Evolutionary conservation across 1,139 yeast species (phyloP).

Genomic region (Yamadazyma mexicana): DNA sequence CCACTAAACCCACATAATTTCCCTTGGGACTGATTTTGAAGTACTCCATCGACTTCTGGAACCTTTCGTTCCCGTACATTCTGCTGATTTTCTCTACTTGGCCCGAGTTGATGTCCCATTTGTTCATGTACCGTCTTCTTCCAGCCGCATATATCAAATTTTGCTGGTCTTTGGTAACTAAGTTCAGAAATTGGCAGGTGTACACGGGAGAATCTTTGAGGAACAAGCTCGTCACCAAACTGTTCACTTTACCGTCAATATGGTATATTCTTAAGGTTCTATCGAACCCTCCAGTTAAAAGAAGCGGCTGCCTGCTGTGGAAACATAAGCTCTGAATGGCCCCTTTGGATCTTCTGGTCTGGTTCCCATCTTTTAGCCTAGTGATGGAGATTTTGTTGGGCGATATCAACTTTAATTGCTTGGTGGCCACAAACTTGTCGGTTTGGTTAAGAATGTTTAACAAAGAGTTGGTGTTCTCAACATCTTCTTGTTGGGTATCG

Average conservation of each 20-base stretch:
- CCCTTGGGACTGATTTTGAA: conserved; percentile 76
- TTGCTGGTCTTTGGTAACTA: conserved; percentile 43
- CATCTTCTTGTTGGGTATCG: conserved; percentile 11
- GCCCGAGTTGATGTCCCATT: conserved; percentile 84
- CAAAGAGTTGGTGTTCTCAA: conserved; percentile 45
- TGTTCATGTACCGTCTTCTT: conserved; percentile 86
- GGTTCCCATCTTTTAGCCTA: conserved; percentile 84
- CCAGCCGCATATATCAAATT: conserved; percentile 77
- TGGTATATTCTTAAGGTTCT: conserved; percentile 83
- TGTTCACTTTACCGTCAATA: conserved; percentile 86
- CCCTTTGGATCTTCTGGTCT: conserved; percentile 63
- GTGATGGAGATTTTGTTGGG: conserved; percentile 71
- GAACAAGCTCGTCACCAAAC: conserved; percentile 78
- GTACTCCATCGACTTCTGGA: conserved; percentile 85
- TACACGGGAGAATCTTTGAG: conserved; percentile 79
- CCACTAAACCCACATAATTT: conserved; percentile 69
- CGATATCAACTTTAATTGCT: conserved; percentile 61
- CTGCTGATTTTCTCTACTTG: conserved; percentile 80
- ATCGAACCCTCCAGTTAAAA: conserved; percentile 91
- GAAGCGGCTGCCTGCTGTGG: conserved; percentile 82
- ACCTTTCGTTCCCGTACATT: conserved; percentile 86
- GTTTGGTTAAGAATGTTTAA: conserved; percentile 60
- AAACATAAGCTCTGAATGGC: conserved; percentile 83
- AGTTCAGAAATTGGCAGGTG: conserved; percentile 62
- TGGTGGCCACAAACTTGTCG: conserved; percentile 53